Evolutionary conservation across 148 eudicot species (phyloP).

Genomic region (Limonium bicolor): DNA sequence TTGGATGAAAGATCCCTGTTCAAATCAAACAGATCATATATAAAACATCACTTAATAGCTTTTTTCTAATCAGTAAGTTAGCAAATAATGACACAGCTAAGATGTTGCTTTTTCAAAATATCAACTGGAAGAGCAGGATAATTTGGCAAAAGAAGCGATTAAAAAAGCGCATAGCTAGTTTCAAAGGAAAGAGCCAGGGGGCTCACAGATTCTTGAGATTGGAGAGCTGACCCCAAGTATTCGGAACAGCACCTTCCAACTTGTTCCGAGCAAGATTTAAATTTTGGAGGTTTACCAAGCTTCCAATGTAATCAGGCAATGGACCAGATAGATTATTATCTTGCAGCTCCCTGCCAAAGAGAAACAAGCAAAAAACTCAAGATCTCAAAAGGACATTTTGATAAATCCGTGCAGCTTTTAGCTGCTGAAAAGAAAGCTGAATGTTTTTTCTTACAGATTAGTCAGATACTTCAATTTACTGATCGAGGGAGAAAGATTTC

Average conservation of each 20-base stretch:
- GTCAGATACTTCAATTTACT: constrained; percentile 35
- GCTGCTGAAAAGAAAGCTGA: neutral
- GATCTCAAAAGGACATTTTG: neutral
- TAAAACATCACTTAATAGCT: no score
- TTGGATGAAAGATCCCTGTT: constrained; percentile 82
- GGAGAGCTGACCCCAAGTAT: constrained; percentile 60
- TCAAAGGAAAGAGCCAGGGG: neutral
- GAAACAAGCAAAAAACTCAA: neutral
- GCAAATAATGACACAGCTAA: no score
- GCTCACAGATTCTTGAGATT: constrained; percentile 68
- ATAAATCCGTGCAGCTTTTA: neutral
- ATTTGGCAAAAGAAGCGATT: no score
- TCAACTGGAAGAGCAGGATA: no score
- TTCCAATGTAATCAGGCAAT: constrained; percentile 40
- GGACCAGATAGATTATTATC: constrained; percentile 35
- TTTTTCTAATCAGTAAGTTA: no score
- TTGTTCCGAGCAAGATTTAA: constrained; percentile 62
- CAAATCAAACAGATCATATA: constrained; percentile 6
- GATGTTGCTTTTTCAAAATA: no score
- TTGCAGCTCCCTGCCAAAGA: constrained; percentile 36
- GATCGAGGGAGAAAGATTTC: constrained; percentile 41
- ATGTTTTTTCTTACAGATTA: constrained; percentile 28
- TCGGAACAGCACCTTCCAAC: constrained; percentile 63
- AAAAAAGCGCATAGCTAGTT: no score
- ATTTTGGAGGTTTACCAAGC: constrained; percentile 30